Base-by-base conservation (phyloP, 768 basidiomycete genomes). In the Mrakia frigida region DNA sequence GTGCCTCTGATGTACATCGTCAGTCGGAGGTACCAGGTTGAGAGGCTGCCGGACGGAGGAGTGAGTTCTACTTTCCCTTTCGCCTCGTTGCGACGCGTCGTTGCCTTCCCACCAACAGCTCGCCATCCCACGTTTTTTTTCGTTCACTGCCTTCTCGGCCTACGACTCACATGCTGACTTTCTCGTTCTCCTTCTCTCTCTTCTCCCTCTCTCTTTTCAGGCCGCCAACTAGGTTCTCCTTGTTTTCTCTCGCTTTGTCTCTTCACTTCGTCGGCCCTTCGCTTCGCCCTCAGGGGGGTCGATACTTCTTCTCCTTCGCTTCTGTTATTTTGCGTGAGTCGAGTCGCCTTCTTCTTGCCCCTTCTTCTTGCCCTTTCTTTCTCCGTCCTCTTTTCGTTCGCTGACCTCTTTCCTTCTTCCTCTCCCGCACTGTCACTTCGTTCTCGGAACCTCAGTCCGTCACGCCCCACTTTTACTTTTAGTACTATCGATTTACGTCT, bases 1-100 rank as follows among this genome's bases (percentile, higher is more conserved):
- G 91, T 97, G 63, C 94, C 95, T 41, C 86, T 99, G 78, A 98
- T 98, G 96, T 98, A 98, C 83, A 97, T 99, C 79, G 93, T 93
- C 79, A 89, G 89, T 82, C 87, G 91, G 82, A 87, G 91, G 81
- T 99, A 98, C 82, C 93, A 95, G 43, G 94, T 98, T 76, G 97
- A 98, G 84, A 86, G 95, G 70, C 84, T 98, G 71, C 97, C 97
- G 59, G 97, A 98, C 83, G 77, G 77, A 35, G 77, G 77, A 13
- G 76, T 77, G 37, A 61, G 76, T 76, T 39, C 33, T 25, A n/a
- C 35, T 50, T 25, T 28, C 28, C 70, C 39, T 56, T n/a, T 56
- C 37, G 31, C 37, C 28, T 52, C 21, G 6, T 31, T 61, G n/a
- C 16, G n/a, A 61, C n/a, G 33, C 33, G 33, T 61, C n/a, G n/a